A percentile compares a stretch with the other conserved stretches of the same genome.
Evolutionary conservation across 2,329 filamentous ascomycete genomes (phyloP).

Genomic region (Fusarium pseudograminearum): DNA sequence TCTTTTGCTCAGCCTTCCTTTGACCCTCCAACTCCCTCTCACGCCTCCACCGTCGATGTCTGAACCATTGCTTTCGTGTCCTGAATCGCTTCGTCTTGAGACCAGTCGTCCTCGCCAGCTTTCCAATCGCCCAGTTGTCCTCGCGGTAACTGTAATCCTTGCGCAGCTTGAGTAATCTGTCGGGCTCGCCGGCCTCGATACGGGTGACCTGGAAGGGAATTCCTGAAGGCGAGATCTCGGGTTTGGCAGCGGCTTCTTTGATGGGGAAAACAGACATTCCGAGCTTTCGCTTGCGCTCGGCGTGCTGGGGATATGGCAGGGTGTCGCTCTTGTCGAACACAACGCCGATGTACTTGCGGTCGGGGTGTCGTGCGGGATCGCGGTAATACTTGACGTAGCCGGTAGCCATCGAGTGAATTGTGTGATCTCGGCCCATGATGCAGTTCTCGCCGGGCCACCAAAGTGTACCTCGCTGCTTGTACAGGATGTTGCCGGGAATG

Average conservation of each 20-base stretch:
- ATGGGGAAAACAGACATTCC: conserved; percentile 73
- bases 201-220: conserved; percentile 63
- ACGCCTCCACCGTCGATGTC: conserved; percentile 58
- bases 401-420: conserved; percentile 84
- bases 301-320: conserved; percentile 81
- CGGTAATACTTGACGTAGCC: conserved; percentile 98
- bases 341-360: conserved; percentile 94
- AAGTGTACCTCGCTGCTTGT: conserved; percentile 92
- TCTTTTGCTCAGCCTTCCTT: conserved; percentile 54
- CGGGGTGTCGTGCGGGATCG: conserved; percentile 84
- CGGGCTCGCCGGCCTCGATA: conserved; percentile 56
- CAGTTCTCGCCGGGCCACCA: conserved; percentile 98
- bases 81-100: conserved; percentile 63
- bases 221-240: conserved; percentile 62
- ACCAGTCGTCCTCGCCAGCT: conserved; percentile 64
- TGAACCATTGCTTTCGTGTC: conserved; percentile 63
- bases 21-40: conserved; percentile 58
- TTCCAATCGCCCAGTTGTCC: conserved; percentile 70
- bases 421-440: conserved; percentile 95
- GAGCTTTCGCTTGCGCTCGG: conserved; percentile 78
- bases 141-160: conserved; percentile 70
- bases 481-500: conserved; percentile 96
- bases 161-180: conserved; percentile 63
- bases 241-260: conserved; percentile 52
- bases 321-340: conserved; percentile 84